Evolutionary conservation across 2,329 filamentous ascomycete species (phyloP).

Genomic region (Pseudopyricularia javanii): DNA sequence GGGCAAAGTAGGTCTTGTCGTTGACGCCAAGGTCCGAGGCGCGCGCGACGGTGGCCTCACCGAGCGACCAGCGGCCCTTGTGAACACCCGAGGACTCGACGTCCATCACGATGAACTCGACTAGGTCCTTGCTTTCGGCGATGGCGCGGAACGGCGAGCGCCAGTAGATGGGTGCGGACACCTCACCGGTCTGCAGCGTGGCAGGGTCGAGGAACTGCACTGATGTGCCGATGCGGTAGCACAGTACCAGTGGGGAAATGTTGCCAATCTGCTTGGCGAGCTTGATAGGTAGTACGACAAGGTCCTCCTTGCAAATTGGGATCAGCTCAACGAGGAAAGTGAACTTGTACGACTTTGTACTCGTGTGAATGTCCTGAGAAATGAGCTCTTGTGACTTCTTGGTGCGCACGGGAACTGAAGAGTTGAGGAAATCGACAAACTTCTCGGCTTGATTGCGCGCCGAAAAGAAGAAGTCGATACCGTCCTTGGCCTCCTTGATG

Average conservation of each 20-base stretch:
- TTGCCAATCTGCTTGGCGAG: conserved; percentile 80
- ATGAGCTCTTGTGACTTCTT: conserved; percentile 55
- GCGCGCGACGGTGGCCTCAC: conserved; percentile 78
- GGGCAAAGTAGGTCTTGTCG: conserved; percentile 76
- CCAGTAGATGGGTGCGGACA: conserved; percentile 80
- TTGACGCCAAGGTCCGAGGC: conserved; percentile 79
- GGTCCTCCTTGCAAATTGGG: conserved; percentile 92
- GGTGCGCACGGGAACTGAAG: conserved; percentile 54
- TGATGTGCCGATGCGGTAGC: conserved; percentile 77
- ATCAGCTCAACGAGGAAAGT: conserved; percentile 80
- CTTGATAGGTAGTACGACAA: conserved; percentile 85
- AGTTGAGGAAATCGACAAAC: conserved; percentile 65
- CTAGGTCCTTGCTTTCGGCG: conserved; percentile 71
- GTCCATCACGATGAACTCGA: conserved; percentile 91
- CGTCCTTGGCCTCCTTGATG: conserved; percentile 93
- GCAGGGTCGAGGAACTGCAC: conserved; percentile 83
- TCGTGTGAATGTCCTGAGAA: conserved; percentile 84
- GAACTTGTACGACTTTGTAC: conserved; percentile 88
- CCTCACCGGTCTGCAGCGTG: conserved; percentile 81
- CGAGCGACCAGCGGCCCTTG: conserved; percentile 72
- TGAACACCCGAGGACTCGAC: conserved; percentile 67
- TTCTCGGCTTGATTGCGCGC: conserved; percentile 79
- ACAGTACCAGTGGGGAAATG: conserved; percentile 75
- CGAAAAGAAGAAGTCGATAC: conserved; percentile 91
- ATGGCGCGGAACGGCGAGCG: conserved; percentile 73